Percentiles rank a stretch among this genome's conserved stretches.
Conservation (phyloP, 768 basidiomycete genomes). For the Kockovaella imperatae region DNA sequence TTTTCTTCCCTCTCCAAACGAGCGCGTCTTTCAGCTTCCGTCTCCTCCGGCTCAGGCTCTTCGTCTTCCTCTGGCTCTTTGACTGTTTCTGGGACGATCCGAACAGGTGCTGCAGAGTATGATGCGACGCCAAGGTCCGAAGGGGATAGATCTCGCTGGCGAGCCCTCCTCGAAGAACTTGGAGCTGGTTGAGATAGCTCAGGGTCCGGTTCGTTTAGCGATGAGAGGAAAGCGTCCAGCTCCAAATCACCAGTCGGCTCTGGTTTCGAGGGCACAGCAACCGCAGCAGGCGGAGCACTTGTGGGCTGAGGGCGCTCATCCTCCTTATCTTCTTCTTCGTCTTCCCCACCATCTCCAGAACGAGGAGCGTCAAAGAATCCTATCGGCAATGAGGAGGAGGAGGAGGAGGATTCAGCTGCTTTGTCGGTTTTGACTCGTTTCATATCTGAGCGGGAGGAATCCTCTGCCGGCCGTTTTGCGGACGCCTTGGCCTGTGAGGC, state of each 20-base stretch:
- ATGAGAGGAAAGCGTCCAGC: slow-evolving; percentile 34
- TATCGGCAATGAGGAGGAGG: slow-evolving; percentile 5
- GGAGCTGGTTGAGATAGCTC: not conserved
- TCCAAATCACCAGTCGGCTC: slow-evolving; percentile 33
- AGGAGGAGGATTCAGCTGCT: not conserved
- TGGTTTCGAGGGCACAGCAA: slow-evolving; percentile 1
- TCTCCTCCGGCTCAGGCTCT: slow-evolving; percentile 34
- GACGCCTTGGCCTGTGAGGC: slow-evolving; percentile 6
- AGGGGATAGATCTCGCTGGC: not conserved
- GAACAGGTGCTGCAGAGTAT: slow-evolving; percentile 38
- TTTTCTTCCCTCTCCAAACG: slow-evolving; percentile 34
- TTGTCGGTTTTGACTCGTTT: not conserved
- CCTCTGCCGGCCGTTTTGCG: slow-evolving; percentile 7
- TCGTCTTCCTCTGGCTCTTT: slow-evolving; percentile 26
- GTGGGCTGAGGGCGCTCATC: slow-evolving; percentile 4
- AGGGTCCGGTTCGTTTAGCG: slow-evolving; percentile 13
- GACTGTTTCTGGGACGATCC: slow-evolving; percentile 24
- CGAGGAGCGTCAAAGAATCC: slow-evolving; percentile 18
- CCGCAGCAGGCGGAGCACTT: not conserved
- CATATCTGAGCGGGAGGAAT: slow-evolving; percentile 10
- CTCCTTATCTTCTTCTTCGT: slow-evolving; percentile 2
- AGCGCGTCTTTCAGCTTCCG: slow-evolving; percentile 28
- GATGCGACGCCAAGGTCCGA: slow-evolving; percentile 26
- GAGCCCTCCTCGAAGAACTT: slow-evolving; percentile 19
- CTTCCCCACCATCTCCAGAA: no score